Evolutionary conservation across 2,329 filamentous ascomycete species (phyloP), one percentile per base, ranked within the genome.

Genomic region (Cryphonectria radicalis): DNA sequence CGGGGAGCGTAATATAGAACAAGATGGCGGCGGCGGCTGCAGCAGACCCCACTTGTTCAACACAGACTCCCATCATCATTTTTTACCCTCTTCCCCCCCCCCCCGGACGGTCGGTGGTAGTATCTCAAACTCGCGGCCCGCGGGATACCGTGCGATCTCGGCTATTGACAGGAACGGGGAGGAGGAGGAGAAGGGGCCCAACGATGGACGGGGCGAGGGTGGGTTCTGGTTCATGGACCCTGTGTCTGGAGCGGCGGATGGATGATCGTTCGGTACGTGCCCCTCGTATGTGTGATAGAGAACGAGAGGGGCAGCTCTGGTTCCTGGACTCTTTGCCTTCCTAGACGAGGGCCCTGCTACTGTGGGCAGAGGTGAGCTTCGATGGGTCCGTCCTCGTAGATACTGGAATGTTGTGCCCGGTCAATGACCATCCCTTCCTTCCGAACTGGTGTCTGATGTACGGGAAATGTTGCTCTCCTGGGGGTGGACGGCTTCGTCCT

Each of bases 11-110:
- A n/a, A n/a, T 22, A 10, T 57, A 17, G 25, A 28, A 8, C n/a
- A 32, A 57, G 43, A 46, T 6, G 17, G 43, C 43, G 6, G 46
- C 46, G 46, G 46, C 46, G 4, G 25, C 55, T 32, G 25, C 28
- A 28, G 55, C 55, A 14, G 14, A 32, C 32, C 11, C 59, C 59
- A 62, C 59, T 62, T 62, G 59, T 62, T 62, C 59, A 62, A 62
- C 59, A 62, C 59, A 62, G 59, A 62, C 59, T 62, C 32, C 35
- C 59, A 62, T 62, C 35, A 22, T n/a, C 46, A 22, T n/a, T 50
- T n/a, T 10, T n/a, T n/a, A n/a, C 10, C 3, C 14, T 4, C n/a
- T 50, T 2, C 7, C 7, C 10, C 8, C 46, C 22, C 19, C 22
- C 46, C 46, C 46, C 46, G 46, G 3, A 50, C 22, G 5, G 4